Evolutionary conservation across 73 alveolate species (phyloP).

Genomic region (Tetrahymena borealis): DNA sequence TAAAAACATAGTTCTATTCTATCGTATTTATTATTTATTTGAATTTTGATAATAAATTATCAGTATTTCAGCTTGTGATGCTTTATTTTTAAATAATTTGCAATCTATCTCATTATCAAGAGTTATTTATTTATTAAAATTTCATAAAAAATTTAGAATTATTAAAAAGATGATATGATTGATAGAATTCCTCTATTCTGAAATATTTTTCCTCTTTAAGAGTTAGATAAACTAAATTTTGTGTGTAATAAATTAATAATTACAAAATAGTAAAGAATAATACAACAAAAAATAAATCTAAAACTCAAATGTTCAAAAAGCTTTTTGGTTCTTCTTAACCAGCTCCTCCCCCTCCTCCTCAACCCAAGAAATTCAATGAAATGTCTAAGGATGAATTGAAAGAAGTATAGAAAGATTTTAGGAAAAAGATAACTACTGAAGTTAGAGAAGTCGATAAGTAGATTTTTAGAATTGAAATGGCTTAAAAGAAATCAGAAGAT

Average conservation of each 20-base stretch:
- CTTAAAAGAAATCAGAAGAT: slow-evolving; percentile 26
- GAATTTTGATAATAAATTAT: background rate
- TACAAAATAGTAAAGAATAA: background rate
- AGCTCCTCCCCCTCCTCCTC: slow-evolving; percentile 13
- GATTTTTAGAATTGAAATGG: slow-evolving; percentile 22
- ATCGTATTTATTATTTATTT: background rate
- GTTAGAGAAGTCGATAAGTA: slow-evolving; percentile 24
- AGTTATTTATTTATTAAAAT: too few relatives aligned
- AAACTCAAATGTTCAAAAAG: slow-evolving; percentile 4
- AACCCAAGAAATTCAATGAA: slow-evolving; percentile 5
- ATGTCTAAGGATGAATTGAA: slow-evolving; percentile 29
- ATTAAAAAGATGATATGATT: too few relatives aligned
- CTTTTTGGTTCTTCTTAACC: slow-evolving; percentile 8
- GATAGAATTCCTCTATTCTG: too few relatives aligned
- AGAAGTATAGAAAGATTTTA: slow-evolving; percentile 23
- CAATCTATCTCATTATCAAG: too few relatives aligned
- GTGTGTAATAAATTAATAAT: background rate
- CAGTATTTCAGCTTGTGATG: background rate
- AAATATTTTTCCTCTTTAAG: too few relatives aligned
- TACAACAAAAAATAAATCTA: background rate
- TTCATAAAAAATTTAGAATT: too few relatives aligned
- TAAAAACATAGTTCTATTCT: too few relatives aligned
- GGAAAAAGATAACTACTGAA: slow-evolving; percentile 11
- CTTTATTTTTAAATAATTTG: too few relatives aligned
- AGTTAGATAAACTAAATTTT: too few relatives aligned